Percentiles rank a stretch among this genome's conserved stretches.
Conservation (phyloP, 2,329 filamentous ascomycete genomes). For the Xylaria sp. region DNA sequence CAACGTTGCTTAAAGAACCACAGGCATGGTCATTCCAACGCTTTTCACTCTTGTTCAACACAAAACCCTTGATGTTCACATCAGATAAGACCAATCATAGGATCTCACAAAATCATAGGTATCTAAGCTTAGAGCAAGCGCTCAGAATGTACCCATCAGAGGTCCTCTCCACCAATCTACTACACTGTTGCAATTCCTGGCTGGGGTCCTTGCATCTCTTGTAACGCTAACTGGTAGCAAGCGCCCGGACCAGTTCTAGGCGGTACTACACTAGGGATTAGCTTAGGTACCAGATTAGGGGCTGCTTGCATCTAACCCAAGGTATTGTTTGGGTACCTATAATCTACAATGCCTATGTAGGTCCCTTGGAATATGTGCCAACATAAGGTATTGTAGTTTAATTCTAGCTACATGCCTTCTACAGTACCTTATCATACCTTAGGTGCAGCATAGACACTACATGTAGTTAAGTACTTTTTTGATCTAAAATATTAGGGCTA, state of each 20-base stretch:
- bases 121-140: constrained; percentile 9
- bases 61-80: constrained; percentile 6
- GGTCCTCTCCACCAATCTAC: constrained; percentile 11
- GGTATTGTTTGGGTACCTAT: not conserved
- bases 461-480: too few species aligned
- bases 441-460: too few species aligned
- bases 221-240: not conserved
- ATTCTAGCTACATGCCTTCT: too few species aligned
- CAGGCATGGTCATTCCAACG: not conserved
- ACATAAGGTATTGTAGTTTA: too few species aligned
- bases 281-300: constrained; percentile 6
- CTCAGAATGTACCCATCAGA: constrained; percentile 10
- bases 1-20: not conserved
- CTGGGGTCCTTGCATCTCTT: constrained; percentile 16
- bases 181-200: not conserved
- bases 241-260: constrained; percentile 1
- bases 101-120: not conserved
- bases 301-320: not conserved
- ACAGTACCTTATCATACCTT: too few species aligned
- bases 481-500: not conserved
- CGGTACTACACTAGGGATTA: not conserved
- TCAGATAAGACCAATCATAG: constrained; percentile 14
- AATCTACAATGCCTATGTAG: too few species aligned
- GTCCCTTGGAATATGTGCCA: too few species aligned
- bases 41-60: constrained; percentile 1